Evolutionary conservation across 768 basidiomycete species (phyloP), one percentile per base, ranked within the genome.

Genomic region (Naganishia antarctica): DNA sequence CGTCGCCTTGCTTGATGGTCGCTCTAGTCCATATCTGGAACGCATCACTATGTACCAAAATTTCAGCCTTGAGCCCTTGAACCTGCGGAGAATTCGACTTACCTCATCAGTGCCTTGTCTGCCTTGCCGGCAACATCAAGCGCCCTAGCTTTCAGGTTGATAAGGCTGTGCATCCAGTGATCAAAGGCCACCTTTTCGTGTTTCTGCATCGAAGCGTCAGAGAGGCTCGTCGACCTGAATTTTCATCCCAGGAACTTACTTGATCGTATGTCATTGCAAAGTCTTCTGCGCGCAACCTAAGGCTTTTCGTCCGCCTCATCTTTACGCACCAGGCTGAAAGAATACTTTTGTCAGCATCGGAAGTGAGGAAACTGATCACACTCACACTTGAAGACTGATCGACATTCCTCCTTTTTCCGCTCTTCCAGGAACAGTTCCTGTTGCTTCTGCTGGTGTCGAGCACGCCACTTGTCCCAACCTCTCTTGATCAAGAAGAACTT

Each of bases 11-110:
- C 34, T 61, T 60, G 25, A 66, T 15, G 7, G 59, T 61, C 13
- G 50, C 41, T 21, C 44, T 53, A 12, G 61, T 62, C 66, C 66
- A 66, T n/a, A n/a, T 28, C 23, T n/a, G 15, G 53, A 66, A 66
- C 5, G 61, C 37, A 18, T 46, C 31, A 4, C 65, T 66, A 37
- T 15, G 60, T 15, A 31, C 34, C 23, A 34, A 13, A 5, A 18
- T 8, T 1, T 11, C 28, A 18, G 16, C 37, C 3, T 40, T 4
- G 16, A 40, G 7, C 1, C 4, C 32, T 25, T 26, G n/a, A 3
- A 34, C 21, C 34, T 5, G 15, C 16, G 32, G 11, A 25, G 40
- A 7, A 15, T 34, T n/a, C 6, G 53, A 57, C 53, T 40, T 6
- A 57, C 53, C 53, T 40, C 37, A 57, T 15, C 12, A 60, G 45